Evolutionary conservation across 176 grass and related monocot genomes (phyloP).

Genomic region (Alloteropsis semialata): DNA sequence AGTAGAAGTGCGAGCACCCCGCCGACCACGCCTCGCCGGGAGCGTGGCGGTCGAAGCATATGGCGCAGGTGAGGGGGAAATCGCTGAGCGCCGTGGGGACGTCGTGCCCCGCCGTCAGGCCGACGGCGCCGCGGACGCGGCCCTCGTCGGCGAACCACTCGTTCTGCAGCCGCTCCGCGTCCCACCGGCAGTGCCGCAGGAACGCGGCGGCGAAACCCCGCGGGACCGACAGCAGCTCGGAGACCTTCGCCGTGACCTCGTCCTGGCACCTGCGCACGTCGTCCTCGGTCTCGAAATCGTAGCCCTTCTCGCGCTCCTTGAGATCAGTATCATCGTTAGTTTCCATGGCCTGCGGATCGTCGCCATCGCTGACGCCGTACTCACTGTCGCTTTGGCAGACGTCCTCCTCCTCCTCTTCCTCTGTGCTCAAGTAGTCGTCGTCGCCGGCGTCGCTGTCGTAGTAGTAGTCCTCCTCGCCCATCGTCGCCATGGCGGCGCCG

Average conservation of each 20-base stretch:
- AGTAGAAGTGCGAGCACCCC: constrained; percentile 38
- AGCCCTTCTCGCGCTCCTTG: too few relatives aligned
- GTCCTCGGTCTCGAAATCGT: constrained; percentile 1
- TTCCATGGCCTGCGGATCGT: background rate
- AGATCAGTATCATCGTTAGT: background rate
- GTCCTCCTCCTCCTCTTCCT: too few relatives aligned
- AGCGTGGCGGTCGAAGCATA: constrained; percentile 6
- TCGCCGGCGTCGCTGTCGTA: background rate
- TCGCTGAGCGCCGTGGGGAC: background rate
- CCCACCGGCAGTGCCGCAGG: constrained; percentile 29
- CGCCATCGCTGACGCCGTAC: background rate
- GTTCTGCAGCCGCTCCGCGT: background rate
- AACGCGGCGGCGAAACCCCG: constrained; percentile 1
- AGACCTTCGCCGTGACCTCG: background rate
- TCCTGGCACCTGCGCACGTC: constrained; percentile 17
- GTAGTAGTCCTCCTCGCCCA: background rate
- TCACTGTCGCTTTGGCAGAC: too few relatives aligned
- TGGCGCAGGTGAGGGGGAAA: constrained; percentile 6
- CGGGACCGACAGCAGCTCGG: background rate
- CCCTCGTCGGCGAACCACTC: constrained; percentile 32
- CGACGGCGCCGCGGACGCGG: background rate
- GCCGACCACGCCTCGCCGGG: constrained; percentile 14
- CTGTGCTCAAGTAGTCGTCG: too few relatives aligned
- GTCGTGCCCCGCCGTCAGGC: background rate
- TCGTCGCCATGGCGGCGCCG: constrained; percentile 5